Evolutionary conservation across 2,329 filamentous ascomycete genomes (phyloP).

Genomic region (Fusarium gaditjirri): DNA sequence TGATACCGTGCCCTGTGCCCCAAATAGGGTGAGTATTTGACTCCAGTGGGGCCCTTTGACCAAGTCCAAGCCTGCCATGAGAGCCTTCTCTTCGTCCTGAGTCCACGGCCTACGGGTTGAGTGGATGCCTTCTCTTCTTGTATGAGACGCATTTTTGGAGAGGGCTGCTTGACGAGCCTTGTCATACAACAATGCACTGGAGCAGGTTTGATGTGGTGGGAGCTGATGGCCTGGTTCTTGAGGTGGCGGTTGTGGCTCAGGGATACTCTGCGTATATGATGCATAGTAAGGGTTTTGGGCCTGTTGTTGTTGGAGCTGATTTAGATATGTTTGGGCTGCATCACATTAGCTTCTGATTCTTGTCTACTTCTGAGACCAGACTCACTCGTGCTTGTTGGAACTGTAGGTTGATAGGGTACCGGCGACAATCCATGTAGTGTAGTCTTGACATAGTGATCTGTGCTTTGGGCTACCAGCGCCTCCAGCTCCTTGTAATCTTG

Average conservation of each 20-base stretch:
- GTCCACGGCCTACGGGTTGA: conserved; percentile 84
- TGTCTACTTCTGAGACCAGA: neutral
- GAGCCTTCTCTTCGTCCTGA: conserved; percentile 86
- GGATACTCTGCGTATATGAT: conserved; percentile 48
- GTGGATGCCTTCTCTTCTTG: conserved; percentile 66
- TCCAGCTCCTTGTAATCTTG: conserved; percentile 56
- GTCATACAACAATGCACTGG: conserved; percentile 67
- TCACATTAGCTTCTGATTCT: conserved; percentile 44
- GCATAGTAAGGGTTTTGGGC: conserved; percentile 51
- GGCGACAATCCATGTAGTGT: conserved; percentile 57
- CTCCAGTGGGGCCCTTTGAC: conserved; percentile 95
- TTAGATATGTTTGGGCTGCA: conserved; percentile 51
- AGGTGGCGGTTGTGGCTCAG: conserved; percentile 49
- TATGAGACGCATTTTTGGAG: conserved; percentile 65
- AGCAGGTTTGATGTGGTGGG: conserved; percentile 66
- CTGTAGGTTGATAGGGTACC: conserved; percentile 55
- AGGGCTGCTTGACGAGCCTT: conserved; percentile 68
- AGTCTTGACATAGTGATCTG: conserved; percentile 57
- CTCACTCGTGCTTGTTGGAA: conserved; percentile 54
- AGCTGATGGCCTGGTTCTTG: conserved; percentile 52
- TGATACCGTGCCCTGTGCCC: conserved; percentile 80
- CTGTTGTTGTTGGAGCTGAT: conserved; percentile 53
- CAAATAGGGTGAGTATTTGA: conserved; percentile 87
- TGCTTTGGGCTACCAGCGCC: conserved; percentile 57
- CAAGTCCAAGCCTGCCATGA: conserved; percentile 88